Evolutionary conservation across 2,329 filamentous ascomycete species (phyloP), one percentile per base, ranked within the genome.

Genomic region (Pezicula rhizophila): DNA sequence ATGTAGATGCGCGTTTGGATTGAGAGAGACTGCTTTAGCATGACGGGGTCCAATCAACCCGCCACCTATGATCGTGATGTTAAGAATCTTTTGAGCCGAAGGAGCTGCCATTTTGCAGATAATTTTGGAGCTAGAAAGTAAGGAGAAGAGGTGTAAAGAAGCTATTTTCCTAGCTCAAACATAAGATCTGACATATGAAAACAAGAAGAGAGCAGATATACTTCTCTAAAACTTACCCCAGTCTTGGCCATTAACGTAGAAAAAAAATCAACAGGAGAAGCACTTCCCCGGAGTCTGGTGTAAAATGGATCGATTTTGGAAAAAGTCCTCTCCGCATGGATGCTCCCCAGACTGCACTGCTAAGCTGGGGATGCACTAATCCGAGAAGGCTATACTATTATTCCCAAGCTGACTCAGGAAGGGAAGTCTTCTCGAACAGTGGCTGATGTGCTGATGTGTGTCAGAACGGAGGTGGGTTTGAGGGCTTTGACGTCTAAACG

Each of bases 11-110:
- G 72, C 68, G 15, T 60, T 57, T 5, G 65, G 61, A 50, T 70
- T 67, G 4, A 59, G 54, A 25, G 66, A 50, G 8, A 78, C 64
- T 14, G 72, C 70, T 52, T 70, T 58, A 0, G 72, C 73, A 56
- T 78, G 75, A 18, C 74, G 68, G 33, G 74, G 73, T 3, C 74
- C 75, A 45, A 78, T 77, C 12, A 72, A 59, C 2, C 74, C 76
- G 26, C 66, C 67, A 33, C 74, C 74, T 48, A 77, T 63, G 44
- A 78, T 64, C 20, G 70, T 69, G 45, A 76, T 69, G 41, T 67
- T 68, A 35, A 57, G 44, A 5, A 25, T 31, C 25, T 28, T 28
- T 25, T 14, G 18, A 14, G 11, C 10, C n/a, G 46, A 23, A 39
- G 45, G 45, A 40, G 31, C 8, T 23, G 49, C 43, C 31, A 45